Base-by-base conservation (phyloP, 495 filamentous ascomycete genomes). In the Neurospora terricola region DNA sequence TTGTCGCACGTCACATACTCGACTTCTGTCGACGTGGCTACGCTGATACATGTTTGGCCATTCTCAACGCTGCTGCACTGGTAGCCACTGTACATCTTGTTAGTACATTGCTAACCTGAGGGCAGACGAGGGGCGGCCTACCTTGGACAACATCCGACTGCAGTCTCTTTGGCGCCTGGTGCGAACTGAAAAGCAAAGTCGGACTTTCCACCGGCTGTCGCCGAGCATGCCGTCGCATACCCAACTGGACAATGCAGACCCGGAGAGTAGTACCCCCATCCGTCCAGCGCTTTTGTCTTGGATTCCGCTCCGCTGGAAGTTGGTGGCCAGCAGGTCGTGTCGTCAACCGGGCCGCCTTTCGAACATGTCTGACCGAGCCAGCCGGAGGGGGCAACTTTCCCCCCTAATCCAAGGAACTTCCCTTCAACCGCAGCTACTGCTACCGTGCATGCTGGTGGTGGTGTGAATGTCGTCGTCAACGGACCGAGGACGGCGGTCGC, bases 61-160 rank as follows among this genome's bases (percentile, higher is more conserved):
- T 78, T 77, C 6, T 66, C 27, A 71, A 77, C 74, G 72, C 81
- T 82, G 72, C 72, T 78, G 45, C 81, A 82, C 27, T 69, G 73
- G 70, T 79, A 82, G 2, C 81, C 80, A 66, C 81, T 81, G 3
- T 16, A 8, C 37, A n/a, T 12, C 36, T 14, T 34, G 4, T 73
- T 54, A 73, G 72, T 9, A 70, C 36, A 48, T 18, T 8, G 74
- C 70, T 54, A 71, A 69, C 42, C n/a, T n/a, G 8, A 38, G 18
- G 21, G 11, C 18, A 11, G 39, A 36, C 40, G 37, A 27, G 12
- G 9, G 70, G 69, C 10, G 42, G 36, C 76, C 74, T 70, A 82
- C 80, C 75, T 79, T 43, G 80, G 81, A 73, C 81, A 82, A 40
- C 81, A 82, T 27, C 81, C 81, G 5, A 80, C 73, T 5, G 81